Base-by-base conservation (phyloP, 1,139 yeast species). In the Taphrina communis region DNA sequence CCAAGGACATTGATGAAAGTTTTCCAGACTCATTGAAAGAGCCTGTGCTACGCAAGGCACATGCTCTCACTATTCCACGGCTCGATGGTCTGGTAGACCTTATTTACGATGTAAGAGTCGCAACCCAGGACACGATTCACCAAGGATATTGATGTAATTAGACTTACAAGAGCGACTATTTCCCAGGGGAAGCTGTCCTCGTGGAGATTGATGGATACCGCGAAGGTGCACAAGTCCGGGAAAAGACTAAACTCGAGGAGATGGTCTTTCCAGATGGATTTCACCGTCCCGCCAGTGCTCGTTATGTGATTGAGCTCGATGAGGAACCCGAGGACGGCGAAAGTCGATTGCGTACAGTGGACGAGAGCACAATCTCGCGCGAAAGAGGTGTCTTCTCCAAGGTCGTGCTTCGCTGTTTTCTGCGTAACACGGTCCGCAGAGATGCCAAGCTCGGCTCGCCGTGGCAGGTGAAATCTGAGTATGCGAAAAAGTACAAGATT, bases 1-100 rank as follows among this genome's bases (percentile, higher is more conserved):
- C 72, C 19, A 74, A 76, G 65, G 87, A 85, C 72, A 92, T 93
- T 70, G 96, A 92, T 75, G 82, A 83, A 71, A 85, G 86, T 76
- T 94, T 94, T 77, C 99, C 99, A 1, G 96, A 93, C 73, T 90
- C 96, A 42, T 82, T 93, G 68, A 87, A 93, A 74, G 97, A 92
- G 76, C 99, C 97, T 41, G 90, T 94, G 35, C 84, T 96, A 52
- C 81, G 97, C 72, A 87, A 85, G 74, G 83, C 93, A 25, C 97
- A 93, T 76, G 92, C 91, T 76, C 89, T 92, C 73, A 84, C 89
- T 39, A 87, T 86, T n/a, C 86, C 96, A 48, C 83, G 99, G 74
- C 83, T 94, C 66, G 98, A 94, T 77, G 86, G 86, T 71, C 82
- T 94, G 63, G 70, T 69, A 31, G 70, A 69, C 41, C 48, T 42